Evolutionary conservation across 2,329 filamentous ascomycete genomes (phyloP).

Genomic region (Cladosporium velox): DNA sequence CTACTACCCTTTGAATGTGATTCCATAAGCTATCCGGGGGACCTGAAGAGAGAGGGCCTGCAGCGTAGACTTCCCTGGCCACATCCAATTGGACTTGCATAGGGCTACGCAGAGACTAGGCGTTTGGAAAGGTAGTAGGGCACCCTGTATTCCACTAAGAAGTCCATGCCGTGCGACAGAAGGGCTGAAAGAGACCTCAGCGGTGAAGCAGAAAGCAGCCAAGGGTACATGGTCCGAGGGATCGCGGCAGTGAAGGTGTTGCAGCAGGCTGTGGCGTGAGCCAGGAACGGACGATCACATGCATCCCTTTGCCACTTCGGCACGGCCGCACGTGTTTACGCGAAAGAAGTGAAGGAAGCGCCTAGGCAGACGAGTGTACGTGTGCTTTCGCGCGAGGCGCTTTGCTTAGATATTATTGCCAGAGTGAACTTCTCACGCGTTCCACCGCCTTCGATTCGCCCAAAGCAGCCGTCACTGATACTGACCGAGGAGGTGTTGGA

Average conservation of each 20-base stretch:
- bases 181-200: neutral
- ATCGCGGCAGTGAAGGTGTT: conserved; percentile 4
- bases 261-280: conserved; percentile 4
- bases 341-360: conserved; percentile 6
- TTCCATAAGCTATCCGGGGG: neutral
- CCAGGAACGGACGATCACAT: conserved; percentile 11
- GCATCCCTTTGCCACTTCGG: conserved; percentile 5
- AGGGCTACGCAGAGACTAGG: conserved; percentile 1
- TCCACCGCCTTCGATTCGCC: conserved; percentile 9
- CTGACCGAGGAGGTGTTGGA: neutral
- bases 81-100: neutral
- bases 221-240: neutral
- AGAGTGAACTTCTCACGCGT: conserved; percentile 2
- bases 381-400: neutral
- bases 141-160: neutral
- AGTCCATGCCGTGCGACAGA: conserved; percentile 2
- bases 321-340: conserved; percentile 1
- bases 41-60: neutral
- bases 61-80: neutral
- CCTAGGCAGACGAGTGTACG: neutral
- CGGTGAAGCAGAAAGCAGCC: conserved; percentile 5
- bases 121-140: neutral
- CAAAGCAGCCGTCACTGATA: conserved; percentile 2
- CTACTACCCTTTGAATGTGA: neutral
- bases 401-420: conserved; percentile 9